Base-by-base conservation (phyloP, 2,329 filamentous ascomycete species). In the Juglanconis juglandina region DNA sequence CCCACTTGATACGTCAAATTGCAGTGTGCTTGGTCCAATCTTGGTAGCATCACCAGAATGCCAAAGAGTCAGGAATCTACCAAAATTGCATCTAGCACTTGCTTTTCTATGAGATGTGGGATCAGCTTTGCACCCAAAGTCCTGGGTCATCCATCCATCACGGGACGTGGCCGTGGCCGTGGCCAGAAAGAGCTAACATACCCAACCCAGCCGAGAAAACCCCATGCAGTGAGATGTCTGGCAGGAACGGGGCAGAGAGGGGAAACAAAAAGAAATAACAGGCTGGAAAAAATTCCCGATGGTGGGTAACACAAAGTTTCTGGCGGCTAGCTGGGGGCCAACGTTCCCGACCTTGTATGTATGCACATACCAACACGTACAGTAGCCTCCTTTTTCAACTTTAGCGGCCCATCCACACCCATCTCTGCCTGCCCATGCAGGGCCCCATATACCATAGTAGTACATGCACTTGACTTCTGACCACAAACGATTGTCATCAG, bases 281-380 rank as follows among this genome's bases (percentile, higher is more conserved):
- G 58, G 35, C 37, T 37, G 52, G 30, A 37, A 53, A 54, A 39
- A 49, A 47, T 62, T 56, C 62, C 62, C 62, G 61, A 63, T 51
- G 61, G 58, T 63, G 61, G 46, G 61, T 63, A 47, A 53, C 57
- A 63, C 61, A 60, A 60, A 50, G 53, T 59, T 59, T 60, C 56
- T 62, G 56, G 56, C 52, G 56, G 24, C 53, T 42, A 13, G 39
- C 10, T 42, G 11, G 51, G 52, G 52, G 24, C 11, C 32, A 5
- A 13, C 11, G 34, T 37, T 35, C 33, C 41, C 35, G 35, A 41
- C 32, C 47, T 33, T 41, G 13, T 13, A 41, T 35, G n/a, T 24
- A 24, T 24, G 24, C 24, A 39, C n/a, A n/a, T 52, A 32, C 44
- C 41, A 35, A 33, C 48, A 58, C 42, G 37, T 52, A 44, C n/a